These are phyloP conservation scores for Ogataea zsoltii DNA, from an alignment of 805 yeast genomes.

Conservation along the genomic window DNA sequence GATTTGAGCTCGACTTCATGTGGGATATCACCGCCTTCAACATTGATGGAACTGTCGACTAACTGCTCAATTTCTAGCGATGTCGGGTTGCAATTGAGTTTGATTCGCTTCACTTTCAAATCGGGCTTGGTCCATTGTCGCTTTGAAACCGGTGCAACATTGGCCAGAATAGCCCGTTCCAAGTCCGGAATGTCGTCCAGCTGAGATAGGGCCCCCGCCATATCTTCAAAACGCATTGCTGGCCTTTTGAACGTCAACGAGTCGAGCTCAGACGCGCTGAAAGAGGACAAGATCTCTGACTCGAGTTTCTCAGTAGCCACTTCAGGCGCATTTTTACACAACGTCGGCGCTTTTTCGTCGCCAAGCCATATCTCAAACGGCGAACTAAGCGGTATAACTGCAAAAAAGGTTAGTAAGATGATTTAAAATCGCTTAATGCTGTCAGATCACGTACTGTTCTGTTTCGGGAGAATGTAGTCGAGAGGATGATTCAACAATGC, in stretches of 20 bases:
- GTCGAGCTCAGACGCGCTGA: slow-evolving; percentile 22
- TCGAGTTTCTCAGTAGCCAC: background rate
- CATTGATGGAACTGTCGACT: slow-evolving; percentile 5
- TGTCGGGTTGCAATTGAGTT: slow-evolving; percentile 15
- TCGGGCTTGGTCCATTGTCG: slow-evolving; percentile 27
- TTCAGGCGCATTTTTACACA: background rate
- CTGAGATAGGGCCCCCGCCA: background rate
- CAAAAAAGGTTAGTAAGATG: slow-evolving; percentile 3
- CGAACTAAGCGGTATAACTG: slow-evolving; percentile 28
- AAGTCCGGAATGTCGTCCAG: background rate
- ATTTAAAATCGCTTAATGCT: background rate
- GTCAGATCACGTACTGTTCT: slow-evolving; percentile 32
- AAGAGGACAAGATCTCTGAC: slow-evolving; percentile 28
- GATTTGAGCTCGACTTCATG: background rate
- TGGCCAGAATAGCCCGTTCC: slow-evolving; percentile 18
- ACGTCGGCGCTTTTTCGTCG: slow-evolving; percentile 3
- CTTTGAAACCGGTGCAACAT: slow-evolving; percentile 14
- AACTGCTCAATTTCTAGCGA: slow-evolving; percentile 6
- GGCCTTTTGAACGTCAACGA: slow-evolving; percentile 38
- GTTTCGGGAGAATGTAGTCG: slow-evolving; percentile 40
- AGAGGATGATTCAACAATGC: slow-evolving; percentile 34
- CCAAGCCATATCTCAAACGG: slow-evolving; percentile 28
- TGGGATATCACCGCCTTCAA: background rate
- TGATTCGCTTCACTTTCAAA: slow-evolving; percentile 31
- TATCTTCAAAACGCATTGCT: slow-evolving; percentile 15